phyloP scores from a whole-genome alignment of 2,329 filamentous ascomycete species.

The Alternaria ventricosa region DNA sequence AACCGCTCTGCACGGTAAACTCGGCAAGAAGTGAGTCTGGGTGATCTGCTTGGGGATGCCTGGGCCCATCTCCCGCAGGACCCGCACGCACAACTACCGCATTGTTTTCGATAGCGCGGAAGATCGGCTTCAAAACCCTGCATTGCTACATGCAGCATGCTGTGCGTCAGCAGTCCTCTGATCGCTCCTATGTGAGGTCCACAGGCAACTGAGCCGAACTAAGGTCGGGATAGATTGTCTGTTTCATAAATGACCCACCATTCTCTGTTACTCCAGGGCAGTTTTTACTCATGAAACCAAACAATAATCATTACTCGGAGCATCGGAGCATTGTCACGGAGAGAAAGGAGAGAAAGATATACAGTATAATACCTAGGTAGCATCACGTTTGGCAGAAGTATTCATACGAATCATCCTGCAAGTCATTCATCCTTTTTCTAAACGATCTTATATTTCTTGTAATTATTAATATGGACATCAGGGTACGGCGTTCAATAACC shows the following conservation, averaged over 20 bases:
- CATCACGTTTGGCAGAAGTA: not conserved
- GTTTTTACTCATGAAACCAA: not conserved
- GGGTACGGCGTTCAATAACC: not conserved
- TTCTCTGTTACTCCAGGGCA: not conserved
- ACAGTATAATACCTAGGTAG: not conserved
- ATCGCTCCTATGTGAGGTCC: not conserved
- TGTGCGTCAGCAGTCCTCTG: not conserved
- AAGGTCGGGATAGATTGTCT: not conserved
- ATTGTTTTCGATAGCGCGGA: not conserved
- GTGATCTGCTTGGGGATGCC: not conserved
- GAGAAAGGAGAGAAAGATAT: not conserved
- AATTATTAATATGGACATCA: not conserved
- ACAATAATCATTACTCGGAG: not conserved
- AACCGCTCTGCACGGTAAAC: not conserved
- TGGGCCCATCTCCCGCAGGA: not conserved
- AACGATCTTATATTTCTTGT: not conserved
- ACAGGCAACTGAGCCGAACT: not conserved
- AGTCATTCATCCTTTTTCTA: not conserved
- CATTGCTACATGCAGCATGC: not conserved
- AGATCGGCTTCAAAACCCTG: not conserved
- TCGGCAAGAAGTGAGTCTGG: not conserved
- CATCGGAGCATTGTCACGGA: not conserved
- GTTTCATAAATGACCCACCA: not conserved
- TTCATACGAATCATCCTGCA: not conserved
- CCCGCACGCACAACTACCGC: not conserved